Percentiles rank a stretch among this genome's conserved stretches.
Conservation (phyloP, 2,329 filamentous ascomycete genomes). For the Chalaropsis thielavioides region DNA sequence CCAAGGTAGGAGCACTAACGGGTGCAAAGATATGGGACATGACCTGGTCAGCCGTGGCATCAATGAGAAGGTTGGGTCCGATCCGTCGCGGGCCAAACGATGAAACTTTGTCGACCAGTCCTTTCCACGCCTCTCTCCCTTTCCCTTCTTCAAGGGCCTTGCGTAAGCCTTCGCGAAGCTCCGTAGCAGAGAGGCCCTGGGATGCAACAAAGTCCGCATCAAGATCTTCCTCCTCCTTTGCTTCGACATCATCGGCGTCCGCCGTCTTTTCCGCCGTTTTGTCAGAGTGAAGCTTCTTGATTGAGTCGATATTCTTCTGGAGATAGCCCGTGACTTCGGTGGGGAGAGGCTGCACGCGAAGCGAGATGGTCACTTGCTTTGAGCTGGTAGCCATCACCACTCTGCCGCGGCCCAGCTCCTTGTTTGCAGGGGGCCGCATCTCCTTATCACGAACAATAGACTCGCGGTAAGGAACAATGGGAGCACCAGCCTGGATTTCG, state of each 20-base stretch:
- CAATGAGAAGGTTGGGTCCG: conserved; percentile 81
- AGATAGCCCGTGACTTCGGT: conserved; percentile 70
- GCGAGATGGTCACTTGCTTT: conserved; percentile 65
- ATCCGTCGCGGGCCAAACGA: conserved; percentile 76
- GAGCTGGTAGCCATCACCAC: conserved; percentile 64
- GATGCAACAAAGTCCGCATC: conserved; percentile 46
- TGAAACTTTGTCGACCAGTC: conserved; percentile 64
- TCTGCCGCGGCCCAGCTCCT: conserved; percentile 71
- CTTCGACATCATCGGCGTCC: conserved; percentile 26
- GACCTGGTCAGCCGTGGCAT: conserved; percentile 55
- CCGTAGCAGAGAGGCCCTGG: conserved; percentile 51
- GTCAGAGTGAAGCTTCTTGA: conserved; percentile 67
- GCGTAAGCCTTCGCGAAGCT: conserved; percentile 63
- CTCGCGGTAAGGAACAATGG: conserved; percentile 91
- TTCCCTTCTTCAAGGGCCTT: conserved; percentile 56
- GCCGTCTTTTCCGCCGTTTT: conserved; percentile 35
- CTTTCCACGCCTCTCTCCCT: conserved; percentile 62
- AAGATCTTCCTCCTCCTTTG: conserved; percentile 26
- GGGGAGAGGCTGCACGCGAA: conserved; percentile 69
- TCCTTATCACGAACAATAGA: conserved; percentile 77
- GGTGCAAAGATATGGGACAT: conserved; percentile 53
- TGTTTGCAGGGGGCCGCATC: conserved; percentile 78
- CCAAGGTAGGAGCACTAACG: conserved; percentile 27
- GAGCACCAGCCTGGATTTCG: conserved; percentile 83
- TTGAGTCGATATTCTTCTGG: conserved; percentile 59